Evolutionary conservation across 805 yeast species (phyloP).

Genomic region (Kurtzmaniella cleridarum): DNA sequence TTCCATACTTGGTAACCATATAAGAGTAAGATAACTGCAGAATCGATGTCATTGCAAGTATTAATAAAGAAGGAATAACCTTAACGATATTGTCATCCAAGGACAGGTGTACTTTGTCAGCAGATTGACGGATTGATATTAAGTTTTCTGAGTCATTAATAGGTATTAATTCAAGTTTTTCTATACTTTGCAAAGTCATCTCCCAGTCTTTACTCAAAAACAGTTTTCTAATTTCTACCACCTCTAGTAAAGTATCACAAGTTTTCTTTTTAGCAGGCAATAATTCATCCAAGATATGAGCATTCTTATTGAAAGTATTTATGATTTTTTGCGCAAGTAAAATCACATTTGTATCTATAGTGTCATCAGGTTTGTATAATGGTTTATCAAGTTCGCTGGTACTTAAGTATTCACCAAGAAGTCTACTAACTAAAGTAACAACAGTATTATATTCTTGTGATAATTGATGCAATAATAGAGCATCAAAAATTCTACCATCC

Average conservation of each 20-base stretch:
- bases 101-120: constrained; percentile 55
- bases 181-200: constrained; percentile 49
- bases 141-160: constrained; percentile 42
- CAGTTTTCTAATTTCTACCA: constrained; percentile 61
- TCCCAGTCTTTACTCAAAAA: constrained; percentile 58
- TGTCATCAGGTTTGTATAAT: constrained; percentile 29
- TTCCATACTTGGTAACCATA: constrained; percentile 37
- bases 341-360: constrained; percentile 44
- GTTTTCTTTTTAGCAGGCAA: constrained; percentile 56
- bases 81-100: constrained; percentile 69
- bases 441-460: constrained; percentile 86
- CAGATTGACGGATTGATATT: constrained; percentile 55
- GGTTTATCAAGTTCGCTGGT: constrained; percentile 65
- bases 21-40: constrained; percentile 49
- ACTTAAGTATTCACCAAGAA: constrained; percentile 73
- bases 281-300: constrained; percentile 53
- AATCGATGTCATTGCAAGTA: constrained; percentile 76
- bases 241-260: constrained; percentile 55
- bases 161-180: constrained; percentile 63
- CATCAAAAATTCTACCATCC: constrained; percentile 84
- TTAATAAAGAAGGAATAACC: constrained; percentile 72
- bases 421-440: constrained; percentile 62
- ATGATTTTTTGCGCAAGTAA: constrained; percentile 41
- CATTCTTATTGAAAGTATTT: constrained; percentile 47
- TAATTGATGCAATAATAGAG: constrained; percentile 78